A percentile compares a stretch with the other conserved stretches of the same genome.
phyloP scores from a whole-genome alignment of 345 rosid genomes.

The Populus alba region DNA sequence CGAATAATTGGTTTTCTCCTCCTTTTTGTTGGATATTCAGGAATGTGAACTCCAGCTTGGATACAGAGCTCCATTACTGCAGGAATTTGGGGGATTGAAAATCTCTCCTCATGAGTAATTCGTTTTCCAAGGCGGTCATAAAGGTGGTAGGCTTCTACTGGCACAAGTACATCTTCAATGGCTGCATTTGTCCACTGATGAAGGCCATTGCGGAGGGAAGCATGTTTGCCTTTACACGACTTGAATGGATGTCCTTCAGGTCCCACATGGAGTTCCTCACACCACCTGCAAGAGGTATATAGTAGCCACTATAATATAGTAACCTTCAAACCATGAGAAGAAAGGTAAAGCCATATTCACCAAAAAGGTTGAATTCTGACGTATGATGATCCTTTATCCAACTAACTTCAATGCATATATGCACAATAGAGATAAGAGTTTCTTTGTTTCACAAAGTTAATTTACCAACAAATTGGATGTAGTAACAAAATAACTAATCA shows the following conservation, averaged over 20 bases:
- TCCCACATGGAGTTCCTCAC: conserved; percentile 92
- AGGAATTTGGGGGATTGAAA: conserved; percentile 70
- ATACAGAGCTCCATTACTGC: conserved; percentile 88
- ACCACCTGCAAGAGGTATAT: conserved; percentile 52
- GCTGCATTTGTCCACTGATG: conserved; percentile 76
- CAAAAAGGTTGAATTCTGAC: conserved; percentile 6
- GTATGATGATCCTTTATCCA: background rate
- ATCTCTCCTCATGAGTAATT: conserved; percentile 73
- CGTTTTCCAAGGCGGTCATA: conserved; percentile 75
- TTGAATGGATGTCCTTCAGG: conserved; percentile 85
- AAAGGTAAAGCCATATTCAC: background rate
- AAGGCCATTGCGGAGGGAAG: conserved; percentile 67
- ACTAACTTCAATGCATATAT: background rate
- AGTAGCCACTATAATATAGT: background rate
- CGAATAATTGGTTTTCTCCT: conserved; percentile 88
- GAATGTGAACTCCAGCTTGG: conserved; percentile 81
- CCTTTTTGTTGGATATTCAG: conserved; percentile 72
- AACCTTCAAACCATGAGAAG: background rate
- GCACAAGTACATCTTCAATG: conserved; percentile 66
- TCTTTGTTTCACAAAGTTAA: background rate
- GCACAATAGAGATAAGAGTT: background rate
- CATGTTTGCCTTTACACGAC: conserved; percentile 71
- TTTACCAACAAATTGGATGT: background rate
- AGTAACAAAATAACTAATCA: background rate
- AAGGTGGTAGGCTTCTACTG: conserved; percentile 77